Percentiles rank a stretch among this genome's conserved stretches.
phyloP scores from a whole-genome alignment of 2,329 filamentous ascomycete genomes.

The Alternaria angustiovoidea region DNA sequence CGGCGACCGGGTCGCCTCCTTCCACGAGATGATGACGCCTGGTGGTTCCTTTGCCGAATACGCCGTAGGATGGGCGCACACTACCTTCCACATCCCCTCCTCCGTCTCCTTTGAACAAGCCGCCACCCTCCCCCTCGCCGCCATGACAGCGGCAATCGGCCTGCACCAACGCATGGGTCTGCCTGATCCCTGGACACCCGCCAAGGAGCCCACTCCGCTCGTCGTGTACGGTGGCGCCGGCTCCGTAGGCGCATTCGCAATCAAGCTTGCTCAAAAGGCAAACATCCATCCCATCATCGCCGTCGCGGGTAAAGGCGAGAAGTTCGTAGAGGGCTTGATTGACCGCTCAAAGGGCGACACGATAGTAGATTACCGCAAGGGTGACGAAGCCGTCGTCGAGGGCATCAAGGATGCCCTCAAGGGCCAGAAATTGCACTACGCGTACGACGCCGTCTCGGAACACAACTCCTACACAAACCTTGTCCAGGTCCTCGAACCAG shows the following conservation, averaged over 20 bases:
- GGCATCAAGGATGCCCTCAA: conserved; percentile 57
- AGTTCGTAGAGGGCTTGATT: conserved; percentile 50
- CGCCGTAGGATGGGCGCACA: conserved; percentile 63
- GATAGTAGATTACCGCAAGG: conserved; percentile 63
- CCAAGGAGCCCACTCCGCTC: conserved; percentile 33
- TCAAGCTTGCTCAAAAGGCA: conserved; percentile 51
- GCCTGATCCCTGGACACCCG: conserved; percentile 51
- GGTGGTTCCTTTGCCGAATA: conserved; percentile 69
- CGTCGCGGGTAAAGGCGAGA: conserved; percentile 51
- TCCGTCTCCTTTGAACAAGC: conserved; percentile 61
- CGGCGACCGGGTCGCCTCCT: conserved; percentile 66
- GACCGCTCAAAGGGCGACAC: conserved; percentile 52
- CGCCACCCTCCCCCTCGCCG: conserved; percentile 56
- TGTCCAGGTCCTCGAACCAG: conserved; percentile 46
- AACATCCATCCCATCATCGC: conserved; percentile 55
- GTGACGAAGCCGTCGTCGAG: conserved; percentile 54
- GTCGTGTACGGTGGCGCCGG: conserved; percentile 54
- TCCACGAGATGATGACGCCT: conserved; percentile 62
- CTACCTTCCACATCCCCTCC: conserved; percentile 64
- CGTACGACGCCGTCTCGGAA: conserved; percentile 67
- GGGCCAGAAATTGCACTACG: conserved; percentile 58
- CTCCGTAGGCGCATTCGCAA: conserved; percentile 53
- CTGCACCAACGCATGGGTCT: conserved; percentile 55
- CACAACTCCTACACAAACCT: conserved; percentile 55
- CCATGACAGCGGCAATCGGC: conserved; percentile 58